Conservation (phyloP, 805 yeast genomes). For the Torulaspora indica region DNA sequence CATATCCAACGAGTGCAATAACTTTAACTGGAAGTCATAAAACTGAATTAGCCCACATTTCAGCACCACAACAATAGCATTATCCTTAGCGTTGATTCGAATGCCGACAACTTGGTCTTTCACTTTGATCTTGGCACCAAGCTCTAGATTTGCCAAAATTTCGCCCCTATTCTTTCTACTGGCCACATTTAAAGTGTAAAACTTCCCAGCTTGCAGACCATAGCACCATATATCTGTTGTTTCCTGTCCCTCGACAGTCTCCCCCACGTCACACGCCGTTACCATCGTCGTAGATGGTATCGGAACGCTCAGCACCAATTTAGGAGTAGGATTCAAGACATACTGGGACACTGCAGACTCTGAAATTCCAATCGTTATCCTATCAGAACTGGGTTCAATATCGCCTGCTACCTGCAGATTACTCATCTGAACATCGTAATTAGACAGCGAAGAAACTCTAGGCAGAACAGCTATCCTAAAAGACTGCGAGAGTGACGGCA, state of each 20-base stretch:
- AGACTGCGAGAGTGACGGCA: slow-evolving; percentile 37
- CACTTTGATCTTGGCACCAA: slow-evolving; percentile 18
- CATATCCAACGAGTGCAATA: slow-evolving; percentile 22
- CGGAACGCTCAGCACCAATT: slow-evolving; percentile 30
- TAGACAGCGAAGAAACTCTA: slow-evolving; percentile 29
- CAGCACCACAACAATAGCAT: slow-evolving; percentile 25
- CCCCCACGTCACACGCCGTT: slow-evolving; percentile 31
- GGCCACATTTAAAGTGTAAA: slow-evolving; percentile 19
- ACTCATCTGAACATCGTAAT: slow-evolving; percentile 23
- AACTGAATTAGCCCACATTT: slow-evolving; percentile 32
- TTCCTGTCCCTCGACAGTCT: slow-evolving; percentile 7
- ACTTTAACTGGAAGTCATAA: slow-evolving; percentile 25
- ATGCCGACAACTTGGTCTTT: slow-evolving; percentile 20
- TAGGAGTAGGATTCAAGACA: slow-evolving; percentile 37
- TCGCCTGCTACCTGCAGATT: slow-evolving; percentile 27
- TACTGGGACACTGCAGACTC: slow-evolving; percentile 36
- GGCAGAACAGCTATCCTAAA: slow-evolving; percentile 35
- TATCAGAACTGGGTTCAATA: slow-evolving; percentile 26
- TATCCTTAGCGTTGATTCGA: slow-evolving; percentile 18
- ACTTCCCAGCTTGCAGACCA: slow-evolving; percentile 22
- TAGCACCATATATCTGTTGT: slow-evolving; percentile 29
- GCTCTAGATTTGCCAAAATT: slow-evolving; percentile 13
- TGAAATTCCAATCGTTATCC: slow-evolving; percentile 34
- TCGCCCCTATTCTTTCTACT: slow-evolving; percentile 15
- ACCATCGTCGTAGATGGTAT: slow-evolving; percentile 35